Conservation (phyloP, 495 filamentous ascomycete genomes). For the Aspergillus affinis region DNA sequence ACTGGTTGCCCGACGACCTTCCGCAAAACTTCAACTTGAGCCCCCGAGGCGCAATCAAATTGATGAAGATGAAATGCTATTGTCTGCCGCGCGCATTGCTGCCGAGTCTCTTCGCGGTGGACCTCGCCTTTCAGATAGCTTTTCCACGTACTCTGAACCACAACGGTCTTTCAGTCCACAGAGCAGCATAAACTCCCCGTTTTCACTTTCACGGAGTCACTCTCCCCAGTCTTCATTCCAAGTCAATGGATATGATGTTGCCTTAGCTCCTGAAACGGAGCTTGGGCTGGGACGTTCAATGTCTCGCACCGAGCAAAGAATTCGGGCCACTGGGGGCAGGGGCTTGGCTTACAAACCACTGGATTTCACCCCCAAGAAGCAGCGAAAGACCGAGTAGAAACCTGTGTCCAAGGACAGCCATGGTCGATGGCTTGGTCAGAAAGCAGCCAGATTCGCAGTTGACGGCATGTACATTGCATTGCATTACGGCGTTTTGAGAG, state of each 20-base stretch:
- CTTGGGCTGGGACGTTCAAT: conserved; percentile 38
- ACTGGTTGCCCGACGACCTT: conserved; percentile 26
- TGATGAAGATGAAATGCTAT: conserved; percentile 44
- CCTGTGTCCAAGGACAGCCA: not conserved
- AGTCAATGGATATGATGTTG: conserved; percentile 38
- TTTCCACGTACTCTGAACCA: conserved; percentile 20
- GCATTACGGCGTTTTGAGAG: not conserved
- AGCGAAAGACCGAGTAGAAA: conserved; percentile 15
- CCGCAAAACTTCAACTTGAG: conserved; percentile 21
- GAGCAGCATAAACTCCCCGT: conserved; percentile 28
- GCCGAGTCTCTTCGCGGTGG: conserved; percentile 42
- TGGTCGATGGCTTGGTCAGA: too few species aligned
- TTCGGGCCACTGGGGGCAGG: conserved; percentile 40
- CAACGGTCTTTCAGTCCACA: conserved; percentile 27
- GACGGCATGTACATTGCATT: conserved; percentile 1
- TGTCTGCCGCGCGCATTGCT: conserved; percentile 44
- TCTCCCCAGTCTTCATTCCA: conserved; percentile 29
- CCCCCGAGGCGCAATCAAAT: conserved; percentile 28
- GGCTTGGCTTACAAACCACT: conserved; percentile 44
- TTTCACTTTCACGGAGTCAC: conserved; percentile 26
- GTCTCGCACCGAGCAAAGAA: conserved; percentile 43
- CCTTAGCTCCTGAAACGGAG: conserved; percentile 38
- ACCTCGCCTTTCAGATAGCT: conserved; percentile 32
- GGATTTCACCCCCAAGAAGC: conserved; percentile 30
- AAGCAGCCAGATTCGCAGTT: not conserved